Percentiles rank a stretch among this genome's conserved stretches.
phyloP scores from a whole-genome alignment of 176 grass and related monocot species.

The Bromus sterilis region DNA sequence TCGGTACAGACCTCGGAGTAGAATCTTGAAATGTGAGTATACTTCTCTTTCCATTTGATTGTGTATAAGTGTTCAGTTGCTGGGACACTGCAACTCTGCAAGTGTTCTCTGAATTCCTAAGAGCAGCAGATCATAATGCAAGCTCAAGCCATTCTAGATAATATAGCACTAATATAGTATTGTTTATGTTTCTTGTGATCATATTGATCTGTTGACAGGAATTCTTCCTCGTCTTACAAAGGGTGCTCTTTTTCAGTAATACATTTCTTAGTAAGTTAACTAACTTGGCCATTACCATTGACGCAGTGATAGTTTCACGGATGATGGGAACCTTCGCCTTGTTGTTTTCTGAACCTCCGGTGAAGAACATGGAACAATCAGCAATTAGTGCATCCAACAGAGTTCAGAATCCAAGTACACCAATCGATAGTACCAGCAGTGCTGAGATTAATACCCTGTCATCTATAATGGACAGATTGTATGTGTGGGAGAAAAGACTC shows the following conservation, averaged over 20 bases:
- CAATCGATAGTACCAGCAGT: constrained; percentile 10
- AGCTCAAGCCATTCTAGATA: background rate
- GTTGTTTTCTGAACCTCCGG: constrained; percentile 25
- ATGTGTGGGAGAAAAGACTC: constrained; percentile 85
- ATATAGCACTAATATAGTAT: background rate
- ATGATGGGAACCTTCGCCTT: constrained; percentile 44
- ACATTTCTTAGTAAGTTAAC: background rate
- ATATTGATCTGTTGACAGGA: background rate
- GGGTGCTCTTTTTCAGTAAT: background rate
- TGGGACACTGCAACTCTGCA: background rate
- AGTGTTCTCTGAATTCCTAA: background rate
- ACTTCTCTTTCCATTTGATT: constrained; percentile 12
- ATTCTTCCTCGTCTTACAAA: background rate
- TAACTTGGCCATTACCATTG: constrained; percentile 11
- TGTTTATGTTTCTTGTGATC: background rate
- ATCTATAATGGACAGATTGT: constrained; percentile 62
- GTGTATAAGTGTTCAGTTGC: background rate
- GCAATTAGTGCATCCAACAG: constrained; percentile 4
- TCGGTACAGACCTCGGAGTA: constrained; percentile 38
- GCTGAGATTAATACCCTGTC: constrained; percentile 69
- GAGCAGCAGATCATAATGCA: background rate
- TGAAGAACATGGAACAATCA: constrained; percentile 20
- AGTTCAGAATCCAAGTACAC: constrained; percentile 14
- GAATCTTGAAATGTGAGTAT: constrained; percentile 66
- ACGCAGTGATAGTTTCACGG: constrained; percentile 61